Percentiles rank a stretch among this genome's conserved stretches.
These are phyloP conservation scores for Cajanus cajan DNA, from an alignment of 306 rosid genomes.

Conservation along the genomic window DNA sequence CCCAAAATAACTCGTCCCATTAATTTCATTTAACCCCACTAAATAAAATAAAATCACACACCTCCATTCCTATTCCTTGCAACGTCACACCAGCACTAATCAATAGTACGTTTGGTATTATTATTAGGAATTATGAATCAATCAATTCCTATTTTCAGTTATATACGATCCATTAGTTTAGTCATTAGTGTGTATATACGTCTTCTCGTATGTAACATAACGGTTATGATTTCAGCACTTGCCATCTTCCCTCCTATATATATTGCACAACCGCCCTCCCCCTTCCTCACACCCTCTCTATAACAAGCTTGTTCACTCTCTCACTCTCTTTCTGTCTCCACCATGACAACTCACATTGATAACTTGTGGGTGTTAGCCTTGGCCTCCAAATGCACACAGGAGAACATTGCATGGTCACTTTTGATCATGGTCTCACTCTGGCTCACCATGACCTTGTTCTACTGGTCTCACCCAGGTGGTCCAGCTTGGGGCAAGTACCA, in stretches of 20 bases:
- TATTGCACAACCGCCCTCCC: background rate
- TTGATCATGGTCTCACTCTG: slow-evolving; percentile 42
- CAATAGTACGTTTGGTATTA: too few relatives aligned
- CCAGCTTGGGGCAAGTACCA: slow-evolving; percentile 86
- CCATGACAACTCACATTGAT: slow-evolving; percentile 64
- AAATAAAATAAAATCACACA: background rate
- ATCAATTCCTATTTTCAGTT: background rate
- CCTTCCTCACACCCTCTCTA: background rate
- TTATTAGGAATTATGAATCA: background rate
- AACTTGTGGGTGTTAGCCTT: slow-evolving; percentile 74
- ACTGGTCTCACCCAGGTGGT: slow-evolving; percentile 94
- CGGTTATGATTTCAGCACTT: background rate
- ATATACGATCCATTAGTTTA: background rate
- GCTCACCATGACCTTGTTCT: slow-evolving; percentile 42
- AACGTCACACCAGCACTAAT: too few relatives aligned
- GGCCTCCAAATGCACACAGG: slow-evolving; percentile 54
- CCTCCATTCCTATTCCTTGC: background rate
- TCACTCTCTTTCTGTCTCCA: background rate
- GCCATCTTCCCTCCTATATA: background rate
- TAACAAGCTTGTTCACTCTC: background rate
- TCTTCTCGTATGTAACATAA: background rate
- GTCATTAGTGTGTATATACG: background rate
- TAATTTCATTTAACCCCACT: background rate
- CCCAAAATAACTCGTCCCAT: background rate
- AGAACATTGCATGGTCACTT: slow-evolving; percentile 45